Evolutionary conservation across 768 basidiomycete species (phyloP), one percentile per base, ranked within the genome.

Genomic region (Mycena kentingensis): DNA sequence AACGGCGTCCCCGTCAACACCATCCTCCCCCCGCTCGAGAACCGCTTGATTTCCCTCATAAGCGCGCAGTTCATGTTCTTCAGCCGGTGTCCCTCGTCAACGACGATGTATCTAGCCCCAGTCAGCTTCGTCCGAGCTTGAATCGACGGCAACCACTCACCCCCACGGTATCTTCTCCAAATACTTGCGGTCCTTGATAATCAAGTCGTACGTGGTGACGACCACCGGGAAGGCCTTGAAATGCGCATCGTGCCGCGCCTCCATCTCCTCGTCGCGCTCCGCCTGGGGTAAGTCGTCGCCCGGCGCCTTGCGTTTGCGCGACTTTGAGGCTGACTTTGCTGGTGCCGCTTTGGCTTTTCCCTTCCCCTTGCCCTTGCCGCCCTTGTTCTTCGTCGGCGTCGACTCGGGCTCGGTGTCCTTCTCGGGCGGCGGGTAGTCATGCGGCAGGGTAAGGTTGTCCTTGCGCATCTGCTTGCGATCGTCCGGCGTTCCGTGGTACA

Each of bases 1-100:
- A 99, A 71, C 6, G 97, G 97, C 16, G 97, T 99, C 26, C 97
- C 97, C 1, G 95, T 98, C 55, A 99, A 71, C 52, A 99, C 88
- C 82, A 98, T 88, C 41, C 97, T 76, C 35, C 93, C 91, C 0
- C 88, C 92, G 48, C 85, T 85, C 2, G 75, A 73, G 65, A 93
- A 94, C 62, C 84, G 83, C 73, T 94, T 95, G 60, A 99, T 88
- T 68, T 96, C 93, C 52, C 79, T 78, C 70, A 98, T 90, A 15
- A 98, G 81, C 73, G 83, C 87, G 70, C 93, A 93, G 63, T 98
- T 83, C 52, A 96, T 76, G 63, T 99, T 99, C 76, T 98, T 98
- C 65, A 99, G 69, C 21, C 96, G 77, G 70, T 99, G 97, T 0
- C 96, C 93, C 70, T 96, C 93, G 65, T 95, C 93, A 2, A 99